Base-by-base conservation (phyloP, 2,329 filamentous ascomycete species). In the Pochonia chlamydosporia region DNA sequence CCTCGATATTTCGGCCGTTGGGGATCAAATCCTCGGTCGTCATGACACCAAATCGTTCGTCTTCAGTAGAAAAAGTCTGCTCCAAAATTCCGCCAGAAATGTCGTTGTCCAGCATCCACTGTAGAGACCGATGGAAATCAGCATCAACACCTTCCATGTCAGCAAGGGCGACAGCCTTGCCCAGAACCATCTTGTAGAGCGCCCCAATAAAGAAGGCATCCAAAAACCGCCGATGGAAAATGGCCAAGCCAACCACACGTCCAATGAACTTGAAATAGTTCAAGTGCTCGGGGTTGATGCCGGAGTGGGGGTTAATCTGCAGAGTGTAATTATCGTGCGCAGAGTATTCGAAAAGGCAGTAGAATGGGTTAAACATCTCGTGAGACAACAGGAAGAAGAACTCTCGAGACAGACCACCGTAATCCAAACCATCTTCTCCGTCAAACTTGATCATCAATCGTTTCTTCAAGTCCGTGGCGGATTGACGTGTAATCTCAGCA, bases 231-330 rank as follows among this genome's bases (percentile, higher is more conserved):
- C 93, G 82, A 69, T 99, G 93, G 83, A 99, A 99, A 62, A 99
- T 99, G 51, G 93, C 92, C 57, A 99, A 70, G 51, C 93, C 93
- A 49, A 99, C 93, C 24, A 99, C 93, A 50, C 93, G 89, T 42
- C 93, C 93, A 61, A 99, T 99, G 64, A 99, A 99, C 70, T 96
- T 97, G 82, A 99, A 99, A 73, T 97, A 99, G 67, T 96, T 97
- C 61, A 99, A 75, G 81, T 99, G 93, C 71, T 99, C 93, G 1
- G 93, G 93, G 69, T 99, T 99, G 71, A 99, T 97, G 54, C 93
- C 93, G 18, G 93, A 99, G 69, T 99, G 93, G 40, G 93, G 93
- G 73, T 99, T 99, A 75, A 99, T 99, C 71, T 99, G 93, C 47
- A 99, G 85, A 25, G 93, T 99, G 73, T 99, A 99, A 73, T 99